These are phyloP conservation scores for Vitis riparia DNA, from an alignment of 164 flowering plant species.

Conservation along the genomic window DNA sequence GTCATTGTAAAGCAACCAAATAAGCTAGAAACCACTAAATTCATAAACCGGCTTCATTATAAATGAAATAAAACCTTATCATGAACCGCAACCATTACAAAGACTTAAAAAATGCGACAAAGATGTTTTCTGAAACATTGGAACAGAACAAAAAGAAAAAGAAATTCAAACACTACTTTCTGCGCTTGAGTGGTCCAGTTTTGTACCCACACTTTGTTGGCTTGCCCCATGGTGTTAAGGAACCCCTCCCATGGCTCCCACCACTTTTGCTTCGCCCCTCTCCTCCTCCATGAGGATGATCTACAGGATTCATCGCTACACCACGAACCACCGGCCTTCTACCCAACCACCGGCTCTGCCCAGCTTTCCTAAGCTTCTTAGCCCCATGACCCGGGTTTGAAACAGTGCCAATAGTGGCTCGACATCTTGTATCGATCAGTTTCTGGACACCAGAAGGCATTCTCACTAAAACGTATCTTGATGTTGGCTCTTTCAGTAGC, in stretches of 20 bases:
- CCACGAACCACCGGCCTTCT: slow-evolving; percentile 52
- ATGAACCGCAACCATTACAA: too few relatives aligned
- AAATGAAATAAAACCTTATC: too few relatives aligned
- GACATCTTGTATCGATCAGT: slow-evolving; percentile 38
- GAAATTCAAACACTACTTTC: slow-evolving; percentile 12
- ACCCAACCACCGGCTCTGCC: slow-evolving; percentile 53
- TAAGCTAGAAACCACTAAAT: too few relatives aligned
- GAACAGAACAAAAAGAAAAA: too few relatives aligned
- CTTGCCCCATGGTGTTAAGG: slow-evolving; percentile 58
- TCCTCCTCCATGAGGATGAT: slow-evolving; percentile 73
- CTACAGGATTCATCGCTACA: slow-evolving; percentile 63
- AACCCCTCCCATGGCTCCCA: slow-evolving; percentile 37
- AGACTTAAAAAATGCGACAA: too few relatives aligned
- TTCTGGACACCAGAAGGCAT: slow-evolving; percentile 53
- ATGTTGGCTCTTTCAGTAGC: slow-evolving; percentile 50
- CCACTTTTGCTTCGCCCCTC: slow-evolving; percentile 58
- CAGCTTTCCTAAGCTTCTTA: slow-evolving; percentile 50
- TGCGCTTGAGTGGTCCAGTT: slow-evolving; percentile 32
- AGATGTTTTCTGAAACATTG: too few relatives aligned
- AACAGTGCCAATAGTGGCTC: slow-evolving; percentile 50
- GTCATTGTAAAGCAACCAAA: too few relatives aligned
- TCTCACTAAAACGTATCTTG: slow-evolving; percentile 20
- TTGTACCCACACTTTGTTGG: slow-evolving; percentile 48
- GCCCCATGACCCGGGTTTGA: slow-evolving; percentile 41
- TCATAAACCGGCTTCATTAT: too few relatives aligned